These are phyloP conservation scores for Corymbia maculata DNA, from an alignment of 345 rosid genomes.

Conservation along the genomic window DNA sequence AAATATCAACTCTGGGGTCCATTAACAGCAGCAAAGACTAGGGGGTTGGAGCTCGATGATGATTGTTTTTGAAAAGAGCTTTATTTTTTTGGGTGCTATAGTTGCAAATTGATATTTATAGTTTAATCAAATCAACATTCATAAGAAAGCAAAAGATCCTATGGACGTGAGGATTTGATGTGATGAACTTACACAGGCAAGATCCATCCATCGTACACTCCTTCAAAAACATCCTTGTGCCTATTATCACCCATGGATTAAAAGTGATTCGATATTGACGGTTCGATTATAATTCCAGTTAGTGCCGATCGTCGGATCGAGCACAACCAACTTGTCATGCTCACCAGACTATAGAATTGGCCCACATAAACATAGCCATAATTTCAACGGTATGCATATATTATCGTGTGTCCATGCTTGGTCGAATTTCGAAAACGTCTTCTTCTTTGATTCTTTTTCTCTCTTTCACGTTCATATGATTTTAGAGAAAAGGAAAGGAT, in stretches of 20 bases:
- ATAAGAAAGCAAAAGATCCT: background rate
- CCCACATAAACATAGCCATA: background rate
- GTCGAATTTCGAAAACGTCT: background rate
- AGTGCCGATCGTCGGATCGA: background rate
- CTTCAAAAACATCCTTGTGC: background rate
- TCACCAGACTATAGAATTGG: background rate
- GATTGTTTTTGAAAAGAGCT: background rate
- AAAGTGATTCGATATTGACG: too few relatives aligned
- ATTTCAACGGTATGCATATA: accelerated
- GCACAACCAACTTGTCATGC: background rate
- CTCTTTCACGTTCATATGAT: background rate
- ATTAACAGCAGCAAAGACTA: accelerated
- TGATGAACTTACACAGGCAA: background rate
- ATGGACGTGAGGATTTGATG: background rate
- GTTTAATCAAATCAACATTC: background rate
- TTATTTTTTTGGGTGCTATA: too few relatives aligned
- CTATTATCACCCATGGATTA: background rate
- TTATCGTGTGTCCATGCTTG: background rate
- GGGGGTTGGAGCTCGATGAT: accelerated
- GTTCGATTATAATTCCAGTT: accelerated
- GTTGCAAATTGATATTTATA: background rate
- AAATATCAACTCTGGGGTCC: background rate
- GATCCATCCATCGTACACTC: background rate
- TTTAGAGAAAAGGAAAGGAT: background rate
- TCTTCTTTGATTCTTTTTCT: background rate